A percentile compares a stretch with the other conserved stretches of the same genome.
These are phyloP conservation scores for Sporothrix curviconia DNA, from an alignment of 2,329 filamentous ascomycete species.

Conservation along the genomic window DNA sequence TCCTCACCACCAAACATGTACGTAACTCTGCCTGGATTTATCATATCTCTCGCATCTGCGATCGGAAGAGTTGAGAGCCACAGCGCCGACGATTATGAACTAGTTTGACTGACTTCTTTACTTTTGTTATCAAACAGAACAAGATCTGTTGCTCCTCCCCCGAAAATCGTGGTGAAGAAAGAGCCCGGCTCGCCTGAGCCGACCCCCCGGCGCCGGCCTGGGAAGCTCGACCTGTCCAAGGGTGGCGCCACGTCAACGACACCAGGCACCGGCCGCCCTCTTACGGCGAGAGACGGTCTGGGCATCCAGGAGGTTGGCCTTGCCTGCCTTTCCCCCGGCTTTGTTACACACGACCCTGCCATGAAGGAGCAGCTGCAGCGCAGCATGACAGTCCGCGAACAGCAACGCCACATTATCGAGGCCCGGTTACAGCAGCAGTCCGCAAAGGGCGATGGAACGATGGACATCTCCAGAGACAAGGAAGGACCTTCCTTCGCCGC, in stretches of 20 bases:
- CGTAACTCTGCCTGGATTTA: too few species aligned
- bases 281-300: conserved; percentile 72
- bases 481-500: conserved; percentile 45
- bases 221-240: conserved; percentile 71
- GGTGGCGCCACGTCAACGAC: conserved; percentile 46
- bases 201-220: conserved; percentile 65
- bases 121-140: conserved; percentile 31
- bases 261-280: conserved; percentile 59
- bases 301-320: conserved; percentile 89
- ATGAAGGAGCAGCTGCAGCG: conserved; percentile 95
- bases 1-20: conserved; percentile 56
- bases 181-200: conserved; percentile 85
- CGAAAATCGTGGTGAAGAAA: conserved; percentile 93
- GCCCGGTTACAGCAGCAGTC: conserved; percentile 81
- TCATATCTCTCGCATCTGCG: too few species aligned
- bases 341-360: conserved; percentile 90
- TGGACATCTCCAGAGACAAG: conserved; percentile 46
- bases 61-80: too few species aligned
- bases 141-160: conserved; percentile 49
- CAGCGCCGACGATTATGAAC: background rate
- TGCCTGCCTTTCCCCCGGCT: conserved; percentile 90
- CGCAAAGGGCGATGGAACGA: conserved; percentile 64
- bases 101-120: background rate
- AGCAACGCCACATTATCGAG: conserved; percentile 93
- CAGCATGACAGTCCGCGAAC: conserved; percentile 86